Conservation (phyloP, 176 grass and related monocot species). For the Phragmites australis region DNA sequence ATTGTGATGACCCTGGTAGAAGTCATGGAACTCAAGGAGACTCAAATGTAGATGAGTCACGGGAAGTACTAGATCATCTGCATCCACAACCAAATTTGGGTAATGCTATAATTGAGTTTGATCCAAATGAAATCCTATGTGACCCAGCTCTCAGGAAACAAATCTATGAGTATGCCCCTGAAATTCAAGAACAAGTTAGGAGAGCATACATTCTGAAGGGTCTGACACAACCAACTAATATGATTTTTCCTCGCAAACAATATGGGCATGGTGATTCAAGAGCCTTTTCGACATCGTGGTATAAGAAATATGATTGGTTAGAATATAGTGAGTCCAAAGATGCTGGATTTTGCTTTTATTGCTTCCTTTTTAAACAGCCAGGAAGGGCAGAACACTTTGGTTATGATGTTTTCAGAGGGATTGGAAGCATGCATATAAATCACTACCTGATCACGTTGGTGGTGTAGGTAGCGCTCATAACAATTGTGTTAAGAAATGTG, state of each 20-base stretch:
- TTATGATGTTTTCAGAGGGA: neutral
- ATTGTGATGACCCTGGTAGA: no score
- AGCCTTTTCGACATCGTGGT: neutral
- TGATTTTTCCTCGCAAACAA: neutral
- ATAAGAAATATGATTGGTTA: neutral
- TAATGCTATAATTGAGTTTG: neutral
- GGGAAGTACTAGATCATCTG: neutral
- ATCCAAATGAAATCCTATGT: neutral
- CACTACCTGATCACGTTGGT: neutral
- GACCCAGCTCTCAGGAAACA: neutral
- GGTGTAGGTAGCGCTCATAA: neutral
- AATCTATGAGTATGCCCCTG: neutral
- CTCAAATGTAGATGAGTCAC: no score
- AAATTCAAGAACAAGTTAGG: neutral
- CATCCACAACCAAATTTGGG: neutral
- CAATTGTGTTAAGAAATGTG: neutral
- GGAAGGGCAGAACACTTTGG: no score
- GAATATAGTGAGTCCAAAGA: neutral
- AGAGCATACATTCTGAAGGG: neutral
- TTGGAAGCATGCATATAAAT: conserved; percentile 1
- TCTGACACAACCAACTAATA: neutral
- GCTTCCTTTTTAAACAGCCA: no score
- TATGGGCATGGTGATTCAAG: neutral
- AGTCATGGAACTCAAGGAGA: no score
- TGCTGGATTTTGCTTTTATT: no score